phyloP scores from a whole-genome alignment of 2,329 filamentous ascomycete genomes.

The Paecilomyces sp. region DNA sequence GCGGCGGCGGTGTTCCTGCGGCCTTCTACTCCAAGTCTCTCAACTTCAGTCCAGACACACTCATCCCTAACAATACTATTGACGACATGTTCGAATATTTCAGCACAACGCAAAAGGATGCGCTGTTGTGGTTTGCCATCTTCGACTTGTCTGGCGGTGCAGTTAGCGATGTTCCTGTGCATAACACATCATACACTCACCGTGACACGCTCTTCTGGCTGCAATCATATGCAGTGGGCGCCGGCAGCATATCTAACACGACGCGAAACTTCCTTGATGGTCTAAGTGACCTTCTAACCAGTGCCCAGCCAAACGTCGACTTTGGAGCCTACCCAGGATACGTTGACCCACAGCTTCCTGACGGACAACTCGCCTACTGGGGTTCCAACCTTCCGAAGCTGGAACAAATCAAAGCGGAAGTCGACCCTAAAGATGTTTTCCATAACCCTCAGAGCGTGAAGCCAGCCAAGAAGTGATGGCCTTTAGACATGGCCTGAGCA shows the following conservation, averaged over 20 bases:
- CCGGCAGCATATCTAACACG: constrained; percentile 36
- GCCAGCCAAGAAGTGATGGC: neutral
- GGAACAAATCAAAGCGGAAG: constrained; percentile 43
- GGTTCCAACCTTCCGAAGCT: constrained; percentile 44
- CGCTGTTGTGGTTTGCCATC: constrained; percentile 53
- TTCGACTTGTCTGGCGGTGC: constrained; percentile 58
- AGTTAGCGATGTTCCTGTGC: constrained; percentile 47
- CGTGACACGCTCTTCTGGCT: constrained; percentile 59
- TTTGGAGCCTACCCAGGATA: constrained; percentile 57
- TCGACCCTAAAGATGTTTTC: constrained; percentile 51
- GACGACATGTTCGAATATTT: constrained; percentile 49
- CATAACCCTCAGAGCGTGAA: constrained; percentile 50
- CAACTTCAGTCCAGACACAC: constrained; percentile 44
- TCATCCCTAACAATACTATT: constrained; percentile 41
- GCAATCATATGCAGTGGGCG: constrained; percentile 53
- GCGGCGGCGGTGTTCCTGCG: constrained; percentile 34
- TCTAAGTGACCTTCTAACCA: constrained; percentile 35
- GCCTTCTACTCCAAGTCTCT: constrained; percentile 55
- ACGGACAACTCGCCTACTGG: constrained; percentile 50
- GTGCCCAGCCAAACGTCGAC: constrained; percentile 25
- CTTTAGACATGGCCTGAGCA: too few relatives aligned
- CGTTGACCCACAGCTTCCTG: constrained; percentile 46
- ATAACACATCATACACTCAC: constrained; percentile 57
- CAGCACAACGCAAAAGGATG: constrained; percentile 43
- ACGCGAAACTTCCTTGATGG: constrained; percentile 47